Base-by-base conservation (phyloP, 805 yeast genomes). In the Barnettozyma botsteinii region DNA sequence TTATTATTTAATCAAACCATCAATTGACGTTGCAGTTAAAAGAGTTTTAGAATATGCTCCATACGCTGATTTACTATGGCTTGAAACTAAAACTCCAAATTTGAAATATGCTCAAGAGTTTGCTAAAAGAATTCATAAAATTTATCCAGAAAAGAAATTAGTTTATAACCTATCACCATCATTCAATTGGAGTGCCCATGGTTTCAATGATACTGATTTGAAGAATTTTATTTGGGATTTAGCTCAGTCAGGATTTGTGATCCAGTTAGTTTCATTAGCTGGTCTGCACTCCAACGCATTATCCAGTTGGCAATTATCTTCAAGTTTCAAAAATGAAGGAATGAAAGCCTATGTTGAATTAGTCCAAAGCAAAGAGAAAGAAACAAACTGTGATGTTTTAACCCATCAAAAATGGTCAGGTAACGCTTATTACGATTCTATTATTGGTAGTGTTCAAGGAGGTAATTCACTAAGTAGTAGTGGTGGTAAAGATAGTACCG, bases 381-480 rank as follows among this genome's bases (percentile, higher is more conserved):
- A 58, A 15, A 44, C 62, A 5, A 62, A 64, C 3, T 70, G 77
- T 46, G 81, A 76, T 48, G 69, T 76, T 4, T 58, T 76, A 48
- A 77, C 78, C 8, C 82, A 76, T 48, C 82, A 76, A 52, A 71
- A 67, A 46, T 76, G 82, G 82, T 72, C 78, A 4, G 82, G 82
- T 7, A 77, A 77, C n/a, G 70, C 71, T 49, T 73, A 73, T 49
- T 55, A 66, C 23, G 81, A 76, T 48, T 39, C 42, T 7, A 6
- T 39, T 4, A 39, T 39, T 21, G 31, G 35, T 15, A 20, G 20
- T 18, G 38, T 39, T 20, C 35, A 33, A n/a, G 37, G 42, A 30
- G 42, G 42, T 12, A 39, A 39, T 22, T 39, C 42, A 3, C 15
- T 39, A 25, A 26, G 31, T 15, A 34, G 38, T 21, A 25, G 32